Conservation (phyloP, 345 rosid genomes). For the Pugionium cornutum region DNA sequence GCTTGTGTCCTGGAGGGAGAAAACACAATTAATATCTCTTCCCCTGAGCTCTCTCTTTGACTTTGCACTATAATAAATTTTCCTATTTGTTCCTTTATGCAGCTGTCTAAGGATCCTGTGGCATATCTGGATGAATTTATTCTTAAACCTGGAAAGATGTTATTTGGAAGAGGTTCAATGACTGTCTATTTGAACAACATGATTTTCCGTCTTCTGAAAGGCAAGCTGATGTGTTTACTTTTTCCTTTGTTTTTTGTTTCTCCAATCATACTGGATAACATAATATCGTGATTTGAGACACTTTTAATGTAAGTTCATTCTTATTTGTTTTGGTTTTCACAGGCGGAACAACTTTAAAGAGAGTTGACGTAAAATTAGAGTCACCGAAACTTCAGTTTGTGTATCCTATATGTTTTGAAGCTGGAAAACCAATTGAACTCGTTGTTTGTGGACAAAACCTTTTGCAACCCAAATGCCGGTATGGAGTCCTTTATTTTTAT, state of each 20-base stretch:
- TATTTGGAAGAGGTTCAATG: conserved; percentile 72
- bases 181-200: conserved; percentile 64
- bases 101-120: conserved; percentile 76
- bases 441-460: conserved; percentile 85
- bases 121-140: conserved; percentile 64
- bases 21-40: conserved; percentile 19
- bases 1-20: conserved; percentile 16
- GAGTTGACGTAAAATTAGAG: conserved; percentile 53
- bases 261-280: conserved; percentile 5
- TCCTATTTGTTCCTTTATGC: conserved; percentile 31
- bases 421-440: conserved; percentile 86
- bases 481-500: conserved; percentile 30
- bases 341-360: conserved; percentile 68
- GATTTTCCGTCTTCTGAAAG: conserved; percentile 65
- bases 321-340: conserved; percentile 20
- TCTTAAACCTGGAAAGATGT: conserved; percentile 68
- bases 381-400: conserved; percentile 85
- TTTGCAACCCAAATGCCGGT: conserved; percentile 73
- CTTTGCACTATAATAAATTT: background rate
- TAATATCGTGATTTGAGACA: conserved; percentile 3
- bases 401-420: conserved; percentile 86
- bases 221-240: conserved; percentile 41
- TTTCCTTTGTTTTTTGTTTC: background rate
- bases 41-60: background rate
- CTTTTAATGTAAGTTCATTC: background rate